Evolutionary conservation across 2,329 filamentous ascomycete species (phyloP), one percentile per base, ranked within the genome.

Genomic region (Penicillium griseofulvum): DNA sequence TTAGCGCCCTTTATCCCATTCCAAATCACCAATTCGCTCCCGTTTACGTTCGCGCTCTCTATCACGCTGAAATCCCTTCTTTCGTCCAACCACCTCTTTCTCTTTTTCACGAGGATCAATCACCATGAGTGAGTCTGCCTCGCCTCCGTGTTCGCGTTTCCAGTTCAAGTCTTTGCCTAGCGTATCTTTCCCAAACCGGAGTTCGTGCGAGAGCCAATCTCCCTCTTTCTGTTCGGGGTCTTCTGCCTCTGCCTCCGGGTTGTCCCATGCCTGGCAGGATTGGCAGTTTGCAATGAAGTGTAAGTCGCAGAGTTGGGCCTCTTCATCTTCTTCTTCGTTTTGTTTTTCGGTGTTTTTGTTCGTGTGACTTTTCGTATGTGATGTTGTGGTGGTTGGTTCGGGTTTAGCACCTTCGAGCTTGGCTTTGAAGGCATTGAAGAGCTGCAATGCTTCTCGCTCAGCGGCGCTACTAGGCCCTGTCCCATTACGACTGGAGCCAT

Each of bases 281-380:
- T 96, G 91, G 72, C 94, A 99, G 66, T 95, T 90, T 46, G 89
- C 89, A 60, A 99, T 95, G 73, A 97, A 99, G 71, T 99, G 94
- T 34, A 99, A 77, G 71, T 97, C 94, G 69, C 94, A 99, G 4
- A 95, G 80, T 47, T 82, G 82, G 3, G 85, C 87, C 70, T 95
- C 90, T 37, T 88, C 87, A 17, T 81, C 80, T 8, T 72, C 66
- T 8, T 71, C 60, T 46, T 57, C 56, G 17, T 66, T 56, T 12
- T 60, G 44, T 29, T 45, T 28, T 51, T 54, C 49, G 31, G 54
- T 43, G 24, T 61, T 45, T 48, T 62, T 54, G 16, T 58, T 51
- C 10, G 60, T 39, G 41, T 45, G 44, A 7, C 39, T 33, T 28
- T 54, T 60, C 36, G 45, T 49, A 26, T 52, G 42, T 38, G 61